Evolutionary conservation across 192 early-diverging fungal genomes (phyloP).

Genomic region (Umbelopsis ramanniana): DNA sequence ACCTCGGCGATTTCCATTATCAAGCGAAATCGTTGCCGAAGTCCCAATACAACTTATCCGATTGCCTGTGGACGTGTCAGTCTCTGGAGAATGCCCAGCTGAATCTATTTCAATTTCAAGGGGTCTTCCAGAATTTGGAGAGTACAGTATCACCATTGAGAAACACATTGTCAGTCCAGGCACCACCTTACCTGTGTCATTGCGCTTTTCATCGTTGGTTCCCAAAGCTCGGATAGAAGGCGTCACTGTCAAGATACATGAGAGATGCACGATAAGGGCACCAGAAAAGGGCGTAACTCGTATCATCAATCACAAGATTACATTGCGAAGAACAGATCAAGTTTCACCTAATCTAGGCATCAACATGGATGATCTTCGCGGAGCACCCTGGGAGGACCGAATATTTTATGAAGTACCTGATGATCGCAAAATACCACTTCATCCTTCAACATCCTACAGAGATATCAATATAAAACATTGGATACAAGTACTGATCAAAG

Average conservation of each 20-base stretch:
- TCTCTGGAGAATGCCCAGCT: neutral
- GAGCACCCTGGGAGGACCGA: slow-evolving; percentile 7
- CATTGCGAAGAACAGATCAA: slow-evolving; percentile 13
- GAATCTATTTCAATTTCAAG: slow-evolving; percentile 16
- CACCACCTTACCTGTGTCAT: slow-evolving; percentile 22
- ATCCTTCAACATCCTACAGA: slow-evolving; percentile 28
- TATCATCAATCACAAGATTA: slow-evolving; percentile 37
- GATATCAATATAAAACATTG: slow-evolving; percentile 39
- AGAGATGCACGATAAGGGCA: slow-evolving; percentile 34
- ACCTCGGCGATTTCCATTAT: slow-evolving; percentile 5
- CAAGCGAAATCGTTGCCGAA: neutral
- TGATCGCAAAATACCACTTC: slow-evolving; percentile 27
- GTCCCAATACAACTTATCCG: neutral
- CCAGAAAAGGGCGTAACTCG: slow-evolving; percentile 32
- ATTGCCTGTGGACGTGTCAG: neutral
- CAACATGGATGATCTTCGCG: slow-evolving; percentile 12
- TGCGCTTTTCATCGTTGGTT: slow-evolving; percentile 18
- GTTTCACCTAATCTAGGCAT: slow-evolving; percentile 8
- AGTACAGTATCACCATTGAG: slow-evolving; percentile 23
- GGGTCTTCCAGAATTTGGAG: neutral
- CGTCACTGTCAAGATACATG: slow-evolving; percentile 31
- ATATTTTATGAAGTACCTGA: slow-evolving; percentile 30
- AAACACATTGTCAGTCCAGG: slow-evolving; percentile 30
- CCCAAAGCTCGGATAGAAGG: slow-evolving; percentile 15
- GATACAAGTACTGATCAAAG: slow-evolving; percentile 29